These are phyloP conservation scores for Trichomonascaceae sp. DNA, from an alignment of 1,139 yeast genomes.

Conservation along the genomic window DNA sequence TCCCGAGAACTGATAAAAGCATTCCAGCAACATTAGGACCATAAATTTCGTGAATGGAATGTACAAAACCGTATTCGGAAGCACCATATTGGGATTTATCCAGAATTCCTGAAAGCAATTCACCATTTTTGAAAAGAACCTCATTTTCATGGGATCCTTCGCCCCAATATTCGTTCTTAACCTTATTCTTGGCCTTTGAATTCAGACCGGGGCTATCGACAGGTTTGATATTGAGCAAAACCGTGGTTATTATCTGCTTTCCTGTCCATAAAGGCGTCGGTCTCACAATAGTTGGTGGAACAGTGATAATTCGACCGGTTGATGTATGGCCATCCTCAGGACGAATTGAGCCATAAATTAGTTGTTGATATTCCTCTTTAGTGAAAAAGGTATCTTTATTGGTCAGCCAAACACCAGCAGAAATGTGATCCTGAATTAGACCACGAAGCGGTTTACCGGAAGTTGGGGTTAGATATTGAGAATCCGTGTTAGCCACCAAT, in stretches of 20 bases:
- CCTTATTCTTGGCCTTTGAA: conserved; percentile 73
- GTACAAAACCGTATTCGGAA: conserved; percentile 93
- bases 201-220: conserved; percentile 85
- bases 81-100: conserved; percentile 99
- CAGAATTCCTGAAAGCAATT: conserved; percentile 80
- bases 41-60: conserved; percentile 91
- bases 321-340: conserved; percentile 98
- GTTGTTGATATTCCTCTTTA: conserved; percentile 87
- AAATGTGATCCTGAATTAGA: conserved; percentile 96
- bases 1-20: conserved; percentile 81
- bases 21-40: conserved; percentile 90
- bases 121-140: conserved; percentile 83
- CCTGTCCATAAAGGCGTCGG: conserved; percentile 98
- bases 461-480: conserved; percentile 96
- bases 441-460: conserved; percentile 98
- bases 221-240: conserved; percentile 76
- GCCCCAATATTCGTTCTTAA: conserved; percentile 96
- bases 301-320: conserved; percentile 60
- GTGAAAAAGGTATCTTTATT: conserved; percentile 87
- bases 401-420: conserved; percentile 98
- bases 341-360: conserved; percentile 86
- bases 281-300: conserved; percentile 84
- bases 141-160: conserved; percentile 73
- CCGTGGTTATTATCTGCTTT: conserved; percentile 91
- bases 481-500: conserved; percentile 91